phyloP scores from a whole-genome alignment of 2,329 filamentous ascomycete species.

The Aspergillus fructus region DNA sequence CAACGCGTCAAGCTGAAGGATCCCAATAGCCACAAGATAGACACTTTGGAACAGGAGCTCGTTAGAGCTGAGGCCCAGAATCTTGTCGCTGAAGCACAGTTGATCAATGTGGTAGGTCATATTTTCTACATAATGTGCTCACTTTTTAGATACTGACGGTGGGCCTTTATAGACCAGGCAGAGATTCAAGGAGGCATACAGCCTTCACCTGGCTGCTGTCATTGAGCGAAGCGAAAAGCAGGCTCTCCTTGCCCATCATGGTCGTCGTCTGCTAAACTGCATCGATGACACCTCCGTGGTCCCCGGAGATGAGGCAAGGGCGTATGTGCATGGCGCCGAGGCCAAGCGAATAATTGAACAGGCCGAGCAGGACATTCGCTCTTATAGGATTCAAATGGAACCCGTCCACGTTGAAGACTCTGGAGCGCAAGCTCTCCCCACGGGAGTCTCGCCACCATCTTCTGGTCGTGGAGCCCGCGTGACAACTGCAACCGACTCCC shows the following conservation, averaged over 20 bases:
- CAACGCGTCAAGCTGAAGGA: constrained; percentile 89
- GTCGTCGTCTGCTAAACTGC: constrained; percentile 76
- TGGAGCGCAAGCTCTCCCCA: constrained; percentile 48
- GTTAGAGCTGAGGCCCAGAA: constrained; percentile 95
- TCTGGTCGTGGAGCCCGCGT: constrained; percentile 9
- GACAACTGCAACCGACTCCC: neutral
- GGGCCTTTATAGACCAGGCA: constrained; percentile 66
- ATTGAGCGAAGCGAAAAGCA: constrained; percentile 98
- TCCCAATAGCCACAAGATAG: constrained; percentile 75
- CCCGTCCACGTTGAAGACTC: constrained; percentile 46
- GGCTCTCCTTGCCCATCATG: constrained; percentile 87
- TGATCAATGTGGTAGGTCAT: constrained; percentile 80
- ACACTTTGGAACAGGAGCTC: constrained; percentile 90
- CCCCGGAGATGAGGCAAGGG: constrained; percentile 73
- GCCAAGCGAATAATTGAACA: constrained; percentile 88
- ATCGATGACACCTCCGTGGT: constrained; percentile 89
- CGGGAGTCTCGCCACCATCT: constrained; percentile 37
- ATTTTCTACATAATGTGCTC: neutral
- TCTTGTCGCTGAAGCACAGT: constrained; percentile 90
- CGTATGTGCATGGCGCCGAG: constrained; percentile 65
- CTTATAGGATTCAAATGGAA: constrained; percentile 64
- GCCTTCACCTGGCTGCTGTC: constrained; percentile 80
- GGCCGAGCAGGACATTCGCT: constrained; percentile 81
- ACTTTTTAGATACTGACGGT: neutral
- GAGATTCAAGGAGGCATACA: constrained; percentile 94